Evolutionary conservation across 495 filamentous ascomycete genomes (phyloP), one percentile per base, ranked within the genome.

Genomic region (Aspergillus mulundensis): DNA sequence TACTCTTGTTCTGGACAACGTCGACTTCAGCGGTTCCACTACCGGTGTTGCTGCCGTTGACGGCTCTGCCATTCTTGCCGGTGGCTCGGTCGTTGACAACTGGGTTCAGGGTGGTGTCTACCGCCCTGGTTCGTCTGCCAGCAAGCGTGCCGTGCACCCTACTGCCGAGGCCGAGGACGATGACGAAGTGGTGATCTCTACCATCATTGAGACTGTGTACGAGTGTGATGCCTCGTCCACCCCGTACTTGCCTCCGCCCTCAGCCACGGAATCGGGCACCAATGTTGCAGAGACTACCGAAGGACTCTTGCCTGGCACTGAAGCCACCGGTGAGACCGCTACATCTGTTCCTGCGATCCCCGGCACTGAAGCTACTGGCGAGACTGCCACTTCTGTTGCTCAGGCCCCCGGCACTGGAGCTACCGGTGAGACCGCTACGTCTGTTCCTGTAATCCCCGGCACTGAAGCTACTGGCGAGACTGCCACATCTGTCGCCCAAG

Each of bases 1-100:
- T 52, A 90, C 87, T 8, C 76, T 95, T 20, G 75, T 96, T 42
- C 68, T 97, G 15, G 90, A 96, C 65, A 96, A 97, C 57, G 88
- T 95, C 28, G 87, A 90, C 61, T 87, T 96, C 66, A 73, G 69
- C 20, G 81, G 81, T 36, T 79, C 80, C 32, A 71, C 67, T 28
- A 61, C 69, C 21, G 84, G 81, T 41, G 81, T 90, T 11, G 75
- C 77, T 30, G 70, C 74, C 23, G 56, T 72, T 2, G 73, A 77
- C 30, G 80, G 80, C 15, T 74, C 73, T 15, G 79, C 73, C 5
- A 81, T 96, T 51, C 76, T 95, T 16, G 68, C 74, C 16, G 92
- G 93, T 59, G 87, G 88, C 53, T 77, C 83, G 16, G 83, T 85
- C 47, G 77, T 96, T 47, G 67, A 70, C 18, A 86, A 83, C 56